phyloP scores from a whole-genome alignment of 139 green algal genomes.

The Edaphochlamys debaryana region DNA sequence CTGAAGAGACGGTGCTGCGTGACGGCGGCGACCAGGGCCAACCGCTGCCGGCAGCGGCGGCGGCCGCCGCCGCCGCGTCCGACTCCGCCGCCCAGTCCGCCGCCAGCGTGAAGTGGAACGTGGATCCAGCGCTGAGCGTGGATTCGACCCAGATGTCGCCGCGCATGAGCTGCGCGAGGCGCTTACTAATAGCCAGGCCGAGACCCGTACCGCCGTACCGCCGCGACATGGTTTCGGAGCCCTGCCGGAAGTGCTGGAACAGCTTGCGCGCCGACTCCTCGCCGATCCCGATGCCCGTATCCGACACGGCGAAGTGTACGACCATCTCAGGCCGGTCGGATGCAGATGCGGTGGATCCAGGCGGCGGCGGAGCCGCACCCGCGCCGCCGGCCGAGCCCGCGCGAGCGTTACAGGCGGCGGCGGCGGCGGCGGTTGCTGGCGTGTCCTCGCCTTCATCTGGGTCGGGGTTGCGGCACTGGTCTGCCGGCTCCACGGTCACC shows the following conservation, averaged over 20 bases:
- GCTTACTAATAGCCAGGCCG: conserved; percentile 84
- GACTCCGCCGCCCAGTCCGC: not conserved
- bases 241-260: conserved; percentile 82
- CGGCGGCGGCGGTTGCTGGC: not conserved
- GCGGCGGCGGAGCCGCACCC: not conserved
- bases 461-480: not conserved
- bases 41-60: not conserved
- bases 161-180: conserved; percentile 83
- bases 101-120: conserved; percentile 65
- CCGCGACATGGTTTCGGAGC: conserved; percentile 70
- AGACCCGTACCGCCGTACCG: conserved; percentile 86
- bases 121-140: conserved; percentile 54
- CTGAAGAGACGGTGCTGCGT: not conserved
- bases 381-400: not conserved
- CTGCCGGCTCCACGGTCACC: not conserved
- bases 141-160: conserved; percentile 79
- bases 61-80: not conserved
- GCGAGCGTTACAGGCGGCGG: not conserved
- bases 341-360: not conserved
- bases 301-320: conserved; percentile 77
- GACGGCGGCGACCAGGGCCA: not conserved
- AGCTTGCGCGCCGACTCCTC: conserved; percentile 64
- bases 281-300: conserved; percentile 86
- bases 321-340: no score
- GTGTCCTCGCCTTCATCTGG: no score